A percentile compares a stretch with the other conserved stretches of the same genome.
Evolutionary conservation across 176 grass and related monocot species (phyloP).

Genomic region (Alopecurus myosuroides): DNA sequence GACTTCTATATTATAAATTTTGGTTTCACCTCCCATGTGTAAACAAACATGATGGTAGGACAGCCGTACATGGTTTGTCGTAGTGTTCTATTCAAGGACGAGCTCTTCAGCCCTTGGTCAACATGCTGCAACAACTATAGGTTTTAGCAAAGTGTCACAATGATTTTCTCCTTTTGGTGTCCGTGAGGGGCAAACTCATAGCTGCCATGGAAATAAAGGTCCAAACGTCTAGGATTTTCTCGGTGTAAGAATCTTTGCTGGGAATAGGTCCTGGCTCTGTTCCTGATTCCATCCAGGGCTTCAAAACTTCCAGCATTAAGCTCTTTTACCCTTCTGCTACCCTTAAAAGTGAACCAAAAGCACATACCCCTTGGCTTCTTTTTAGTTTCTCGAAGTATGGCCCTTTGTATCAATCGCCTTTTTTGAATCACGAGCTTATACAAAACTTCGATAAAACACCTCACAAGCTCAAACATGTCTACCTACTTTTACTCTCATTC

Average conservation of each 20-base stretch:
- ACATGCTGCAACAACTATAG: background rate
- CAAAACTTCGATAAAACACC: background rate
- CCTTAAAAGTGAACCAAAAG: constrained; percentile 18
- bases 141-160: background rate
- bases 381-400: background rate
- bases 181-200: background rate
- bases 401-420: background rate
- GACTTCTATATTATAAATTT: background rate
- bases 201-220: background rate
- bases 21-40: background rate
- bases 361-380: background rate
- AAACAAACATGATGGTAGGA: background rate
- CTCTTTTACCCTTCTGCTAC: background rate
- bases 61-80: background rate
- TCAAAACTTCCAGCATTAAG: background rate
- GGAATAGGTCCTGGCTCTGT: background rate
- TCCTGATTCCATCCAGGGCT: background rate
- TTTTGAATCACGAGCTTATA: background rate
- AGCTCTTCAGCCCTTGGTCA: background rate
- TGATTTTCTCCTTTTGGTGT: background rate
- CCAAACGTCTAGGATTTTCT: background rate
- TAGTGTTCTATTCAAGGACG: background rate
- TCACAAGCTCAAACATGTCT: background rate
- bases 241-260: background rate
- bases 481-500: background rate